Evolutionary conservation across 2,329 filamentous ascomycete species (phyloP), one percentile per base, ranked within the genome.

Genomic region (Pleomassaria siparia): DNA sequence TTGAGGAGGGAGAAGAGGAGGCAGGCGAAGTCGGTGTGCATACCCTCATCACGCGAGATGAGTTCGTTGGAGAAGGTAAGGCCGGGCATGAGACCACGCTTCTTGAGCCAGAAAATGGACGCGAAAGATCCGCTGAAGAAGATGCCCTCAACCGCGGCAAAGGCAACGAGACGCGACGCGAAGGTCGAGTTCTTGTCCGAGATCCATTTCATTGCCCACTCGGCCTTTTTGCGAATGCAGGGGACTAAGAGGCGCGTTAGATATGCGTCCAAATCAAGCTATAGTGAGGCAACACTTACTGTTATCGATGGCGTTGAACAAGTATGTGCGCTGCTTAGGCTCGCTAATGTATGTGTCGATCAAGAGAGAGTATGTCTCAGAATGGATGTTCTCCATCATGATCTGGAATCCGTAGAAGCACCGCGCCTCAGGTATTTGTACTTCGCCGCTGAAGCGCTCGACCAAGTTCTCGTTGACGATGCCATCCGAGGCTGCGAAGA

Each of bases 381-480:
- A 96, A 83, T 99, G 94, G 67, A 99, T 96, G 79, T 99, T 99
- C 82, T 99, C 94, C 89, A 99, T 97, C 94, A 99, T 99, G 80
- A 97, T 97, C 80, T 99, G 94, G 84, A 99, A 99, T 57, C 94
- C 94, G 75, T 99, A 99, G 83, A 99, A 99, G 85, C 94, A 99
- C 67, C 94, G 91, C 56, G 94, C 94, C 78, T 99, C 94, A 10
- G 94, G 92, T 49, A 97, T 86, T 78, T 99, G 94, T 24, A 99
- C 92, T 76, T 99, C 94, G 58, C 84, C 86, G 67, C 89, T 95
- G 85, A 99, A 99, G 55, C 94, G 89, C 83, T 97, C 91, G 51
- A 99, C 86, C 20, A 99, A 82, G 81, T 99, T 99, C 83, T 99
- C 94, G 72, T 99, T 99, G 80, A 99, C 94, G 59, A 99, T 99